Evolutionary conservation across 2,329 filamentous ascomycete species (phyloP).

Genomic region (Lizonia empirigonia): DNA sequence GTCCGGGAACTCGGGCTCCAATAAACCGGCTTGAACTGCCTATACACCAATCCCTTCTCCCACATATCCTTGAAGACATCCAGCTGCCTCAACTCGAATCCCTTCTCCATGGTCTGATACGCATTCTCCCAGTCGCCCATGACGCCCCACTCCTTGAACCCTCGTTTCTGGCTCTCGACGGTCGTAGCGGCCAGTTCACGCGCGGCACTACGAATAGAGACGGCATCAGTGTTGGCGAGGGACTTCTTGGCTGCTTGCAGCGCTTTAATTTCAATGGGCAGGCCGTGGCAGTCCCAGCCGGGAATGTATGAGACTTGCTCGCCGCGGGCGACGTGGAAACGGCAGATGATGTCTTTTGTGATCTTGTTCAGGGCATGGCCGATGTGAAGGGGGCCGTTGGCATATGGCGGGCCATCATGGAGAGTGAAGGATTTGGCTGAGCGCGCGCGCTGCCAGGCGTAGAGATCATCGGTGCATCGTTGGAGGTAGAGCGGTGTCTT

Average conservation of each 20-base stretch:
- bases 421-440: constrained; percentile 71
- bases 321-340: constrained; percentile 79
- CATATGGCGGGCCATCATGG: constrained; percentile 96
- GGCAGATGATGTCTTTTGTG: constrained; percentile 89
- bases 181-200: constrained; percentile 70
- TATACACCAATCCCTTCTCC: constrained; percentile 71
- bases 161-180: constrained; percentile 72
- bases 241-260: constrained; percentile 63
- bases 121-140: constrained; percentile 80
- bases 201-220: constrained; percentile 69
- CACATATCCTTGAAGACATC: constrained; percentile 78
- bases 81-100: constrained; percentile 76
- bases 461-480: constrained; percentile 84
- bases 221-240: constrained; percentile 46
- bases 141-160: constrained; percentile 74
- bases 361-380: constrained; percentile 98
- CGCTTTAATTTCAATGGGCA: constrained; percentile 96
- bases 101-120: constrained; percentile 79
- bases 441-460: constrained; percentile 74
- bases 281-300: constrained; percentile 96
- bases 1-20: constrained; percentile 82
- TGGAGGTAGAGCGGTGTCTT: constrained; percentile 62
- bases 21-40: constrained; percentile 81
- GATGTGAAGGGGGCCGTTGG: constrained; percentile 88
- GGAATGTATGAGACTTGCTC: constrained; percentile 80